Evolutionary conservation across 768 basidiomycete species (phyloP), one percentile per base, ranked within the genome.

Genomic region (Kwoniella heveanensis): DNA sequence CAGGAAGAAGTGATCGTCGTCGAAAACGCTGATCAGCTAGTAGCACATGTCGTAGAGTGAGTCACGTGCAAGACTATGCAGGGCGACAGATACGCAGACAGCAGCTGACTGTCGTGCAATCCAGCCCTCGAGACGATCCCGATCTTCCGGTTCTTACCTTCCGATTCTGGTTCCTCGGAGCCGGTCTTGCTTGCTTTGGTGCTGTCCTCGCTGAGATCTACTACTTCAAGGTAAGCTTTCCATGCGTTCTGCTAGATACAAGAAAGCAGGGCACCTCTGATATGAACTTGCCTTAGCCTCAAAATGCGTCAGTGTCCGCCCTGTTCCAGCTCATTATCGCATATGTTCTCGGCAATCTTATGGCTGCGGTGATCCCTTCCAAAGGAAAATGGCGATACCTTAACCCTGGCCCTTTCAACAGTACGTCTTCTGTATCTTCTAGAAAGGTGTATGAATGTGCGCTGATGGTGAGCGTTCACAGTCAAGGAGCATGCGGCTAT

Each of bases 341-440:
- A 66, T 84, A 60, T 37, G 58, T 60, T 29, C 64, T 86, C n/a
- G 86, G 85, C 80, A 80, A 82, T 60, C 72, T 74, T 0, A 80
- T 83, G 78, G 67, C 72, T 61, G 48, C 48, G 17, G 0, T 86
- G 80, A 72, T 85, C 10, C 85, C 85, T n/a, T 78, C 78, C 47
- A 68, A 72, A 27, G 84, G 85, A 9, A 74, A 69, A 64, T 87
- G 84, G 84, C 76, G 83, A n/a, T 86, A 84, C 71, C 76, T 87
- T 54, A 87, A 87, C 70, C 86, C 86, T 2, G 85, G 86, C 0
- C 85, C 85, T 22, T 87, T 87, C 81, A 87, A 86, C 82, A 81
- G 77, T 74, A 85, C 85, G 83, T 49, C 74, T 30, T 25, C 26
- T 51, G 58, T 19, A 17, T 9, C n/a, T 25, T 22, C 17, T 39